phyloP scores from a whole-genome alignment of 2,329 filamentous ascomycete species.

The Colletotrichum nymphaeae region DNA sequence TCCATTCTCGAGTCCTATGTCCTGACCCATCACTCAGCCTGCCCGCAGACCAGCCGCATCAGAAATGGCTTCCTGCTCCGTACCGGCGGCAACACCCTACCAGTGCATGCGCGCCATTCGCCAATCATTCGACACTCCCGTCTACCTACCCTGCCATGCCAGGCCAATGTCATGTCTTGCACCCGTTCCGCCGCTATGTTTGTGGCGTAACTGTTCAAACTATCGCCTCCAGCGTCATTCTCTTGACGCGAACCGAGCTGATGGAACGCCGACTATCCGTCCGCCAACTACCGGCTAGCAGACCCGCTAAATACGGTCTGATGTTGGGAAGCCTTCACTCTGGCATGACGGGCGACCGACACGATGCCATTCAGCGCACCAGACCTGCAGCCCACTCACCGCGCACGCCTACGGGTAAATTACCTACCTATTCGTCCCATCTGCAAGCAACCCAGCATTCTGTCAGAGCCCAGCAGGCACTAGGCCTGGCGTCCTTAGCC shows the following conservation, averaged over 20 bases:
- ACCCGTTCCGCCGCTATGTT: slow-evolving; percentile 9
- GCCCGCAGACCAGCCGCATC: slow-evolving; percentile 11
- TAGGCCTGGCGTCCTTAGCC: slow-evolving; percentile 2
- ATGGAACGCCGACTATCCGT: slow-evolving; percentile 32
- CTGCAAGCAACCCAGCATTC: slow-evolving; percentile 13
- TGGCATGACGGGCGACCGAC: slow-evolving; percentile 5
- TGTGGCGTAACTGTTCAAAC: slow-evolving; percentile 16
- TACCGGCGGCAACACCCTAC: slow-evolving; percentile 18
- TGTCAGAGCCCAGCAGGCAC: slow-evolving; percentile 3
- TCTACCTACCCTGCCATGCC: background rate
- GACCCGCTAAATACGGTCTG: slow-evolving; percentile 19
- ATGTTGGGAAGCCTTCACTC: background rate
- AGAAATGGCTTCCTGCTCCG: slow-evolving; percentile 6
- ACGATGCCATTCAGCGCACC: slow-evolving; percentile 1
- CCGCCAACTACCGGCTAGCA: slow-evolving; percentile 19
- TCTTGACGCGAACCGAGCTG: slow-evolving; percentile 31
- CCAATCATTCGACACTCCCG: background rate
- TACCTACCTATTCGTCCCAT: slow-evolving; percentile 14
- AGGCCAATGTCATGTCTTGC: slow-evolving; percentile 12
- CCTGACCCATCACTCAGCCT: slow-evolving; percentile 10
- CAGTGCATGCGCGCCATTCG: slow-evolving; percentile 15
- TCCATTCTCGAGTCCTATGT: background rate
- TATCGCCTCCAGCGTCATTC: slow-evolving; percentile 24
- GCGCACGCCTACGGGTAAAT: background rate
- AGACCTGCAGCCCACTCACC: background rate